Evolutionary conservation across 2,329 filamentous ascomycete genomes (phyloP), one percentile per base, ranked within the genome.

Genomic region (Hypoxylon sp.): DNA sequence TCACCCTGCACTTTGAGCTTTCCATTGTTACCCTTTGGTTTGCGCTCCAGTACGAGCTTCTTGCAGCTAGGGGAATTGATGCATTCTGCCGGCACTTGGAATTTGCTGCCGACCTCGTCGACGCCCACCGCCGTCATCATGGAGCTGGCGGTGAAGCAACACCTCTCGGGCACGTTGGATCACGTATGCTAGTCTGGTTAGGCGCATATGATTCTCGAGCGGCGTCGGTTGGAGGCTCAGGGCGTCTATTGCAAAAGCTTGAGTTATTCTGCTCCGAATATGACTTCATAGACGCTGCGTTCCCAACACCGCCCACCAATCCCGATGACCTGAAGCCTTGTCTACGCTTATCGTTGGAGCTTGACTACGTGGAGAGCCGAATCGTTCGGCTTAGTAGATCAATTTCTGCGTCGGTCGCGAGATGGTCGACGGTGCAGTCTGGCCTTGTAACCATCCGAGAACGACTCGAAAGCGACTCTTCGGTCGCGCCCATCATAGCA

Each of bases 1-100:
- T 71, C 17, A 69, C 66, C 2, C n/a, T 68, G 7, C 55, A 72
- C 27, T 71, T 73, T 40, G 71, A 73, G 37, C 69, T 69, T 30
- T 71, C 69, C 10, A 69, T 73, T 40, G 64, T 73, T 6, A 73
- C 71, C 10, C 70, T 71, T 6, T 73, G 71, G 71, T 73, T 73
- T 53, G 69, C 69, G 8, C 42, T 73, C 8, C 71, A 73, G 35
- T 73, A 55, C n/a, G 69, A 73, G 53, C 64, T 73, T 11, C 69
- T 73, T 11, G 69, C 69, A 10, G 71, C 71, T 20, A 49, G 44
- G 8, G 71, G 67, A 2, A 68, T 73, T 46, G 63, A 54, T 11
- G 59, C 64, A 56, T 70, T 69, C 40, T 70, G 67, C 33, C 48
- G 54, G 37, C 60, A 58, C 25, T 53, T 72, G 33, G 64, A 72